These are phyloP conservation scores for Trichophyton verrucosum DNA, from an alignment of 2,329 filamentous ascomycete species.

Conservation along the genomic window DNA sequence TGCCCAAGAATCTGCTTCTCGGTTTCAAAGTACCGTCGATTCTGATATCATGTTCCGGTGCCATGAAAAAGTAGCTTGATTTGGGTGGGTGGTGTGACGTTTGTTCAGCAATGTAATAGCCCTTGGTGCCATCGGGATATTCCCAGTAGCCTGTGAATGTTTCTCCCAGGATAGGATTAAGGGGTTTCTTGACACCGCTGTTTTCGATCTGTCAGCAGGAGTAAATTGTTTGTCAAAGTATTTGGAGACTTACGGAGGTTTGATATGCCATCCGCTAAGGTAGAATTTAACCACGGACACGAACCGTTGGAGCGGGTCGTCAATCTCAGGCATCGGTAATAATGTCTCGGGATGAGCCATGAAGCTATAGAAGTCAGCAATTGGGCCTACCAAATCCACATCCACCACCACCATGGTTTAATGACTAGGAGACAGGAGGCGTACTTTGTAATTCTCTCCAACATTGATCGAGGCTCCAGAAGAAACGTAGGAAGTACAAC, in stretches of 20 bases:
- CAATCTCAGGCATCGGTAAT: conserved; percentile 70
- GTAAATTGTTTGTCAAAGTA: background rate
- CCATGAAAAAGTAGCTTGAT: conserved; percentile 98
- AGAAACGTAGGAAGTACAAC: conserved; percentile 96
- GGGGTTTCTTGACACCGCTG: conserved; percentile 92
- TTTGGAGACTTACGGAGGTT: conserved; percentile 65
- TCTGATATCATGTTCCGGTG: conserved; percentile 80
- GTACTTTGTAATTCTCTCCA: conserved; percentile 97
- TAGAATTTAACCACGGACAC: conserved; percentile 97
- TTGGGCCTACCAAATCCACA: background rate
- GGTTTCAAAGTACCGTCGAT: conserved; percentile 95
- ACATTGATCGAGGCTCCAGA: conserved; percentile 91
- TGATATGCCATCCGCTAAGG: conserved; percentile 96
- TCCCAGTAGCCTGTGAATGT: conserved; percentile 95
- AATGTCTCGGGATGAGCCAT: conserved; percentile 98
- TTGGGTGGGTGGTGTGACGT: conserved; percentile 97
- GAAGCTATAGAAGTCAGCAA: conserved; percentile 51
- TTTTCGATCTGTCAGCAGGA: background rate
- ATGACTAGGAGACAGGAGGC: conserved; percentile 20
- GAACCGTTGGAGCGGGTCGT: conserved; percentile 82
- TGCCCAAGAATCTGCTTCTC: conserved; percentile 86
- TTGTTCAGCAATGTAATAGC: conserved; percentile 95
- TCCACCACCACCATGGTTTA: background rate
- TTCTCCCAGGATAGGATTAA: conserved; percentile 94
- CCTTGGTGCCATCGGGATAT: conserved; percentile 66